These are phyloP conservation scores for Fusarium sacchari DNA, from an alignment of 2,329 filamentous ascomycete species.

Conservation along the genomic window DNA sequence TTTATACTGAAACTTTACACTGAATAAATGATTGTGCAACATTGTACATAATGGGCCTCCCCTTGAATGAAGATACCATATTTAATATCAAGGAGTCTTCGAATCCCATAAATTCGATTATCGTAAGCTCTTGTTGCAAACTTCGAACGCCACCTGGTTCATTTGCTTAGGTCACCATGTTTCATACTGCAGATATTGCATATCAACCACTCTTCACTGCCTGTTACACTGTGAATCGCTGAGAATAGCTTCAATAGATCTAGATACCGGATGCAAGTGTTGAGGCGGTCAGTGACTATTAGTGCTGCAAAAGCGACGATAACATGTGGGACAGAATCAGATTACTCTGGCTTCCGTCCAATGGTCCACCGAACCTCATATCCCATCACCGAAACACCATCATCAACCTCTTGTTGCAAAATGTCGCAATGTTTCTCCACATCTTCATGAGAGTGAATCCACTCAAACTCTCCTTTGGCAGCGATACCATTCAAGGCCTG, in stretches of 20 bases:
- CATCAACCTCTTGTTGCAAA: neutral
- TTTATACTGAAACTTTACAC: neutral
- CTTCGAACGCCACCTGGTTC: too few relatives aligned
- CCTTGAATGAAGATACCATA: accelerated
- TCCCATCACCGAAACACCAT: neutral
- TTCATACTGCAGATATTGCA: too few relatives aligned
- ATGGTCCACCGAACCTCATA: constrained; percentile 6
- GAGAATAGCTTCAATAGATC: too few relatives aligned
- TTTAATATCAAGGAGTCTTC: accelerated
- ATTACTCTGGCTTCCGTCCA: neutral
- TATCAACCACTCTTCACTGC: neutral
- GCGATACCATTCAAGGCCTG: constrained; percentile 4
- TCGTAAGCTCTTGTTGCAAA: too few relatives aligned
- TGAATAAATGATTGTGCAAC: neutral
- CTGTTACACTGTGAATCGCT: neutral
- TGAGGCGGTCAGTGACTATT: too few relatives aligned
- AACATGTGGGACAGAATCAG: neutral
- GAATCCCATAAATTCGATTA: accelerated
- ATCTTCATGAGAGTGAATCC: neutral
- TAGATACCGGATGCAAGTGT: neutral
- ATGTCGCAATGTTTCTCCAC: neutral
- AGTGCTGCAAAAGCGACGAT: neutral
- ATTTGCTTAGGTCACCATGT: neutral
- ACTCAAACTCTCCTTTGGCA: neutral
- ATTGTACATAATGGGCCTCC: accelerated